Percentiles rank a stretch among this genome's conserved stretches.
Conservation (phyloP, 2,329 filamentous ascomycete genomes). For the Teratosphaeriaceae sp. region DNA sequence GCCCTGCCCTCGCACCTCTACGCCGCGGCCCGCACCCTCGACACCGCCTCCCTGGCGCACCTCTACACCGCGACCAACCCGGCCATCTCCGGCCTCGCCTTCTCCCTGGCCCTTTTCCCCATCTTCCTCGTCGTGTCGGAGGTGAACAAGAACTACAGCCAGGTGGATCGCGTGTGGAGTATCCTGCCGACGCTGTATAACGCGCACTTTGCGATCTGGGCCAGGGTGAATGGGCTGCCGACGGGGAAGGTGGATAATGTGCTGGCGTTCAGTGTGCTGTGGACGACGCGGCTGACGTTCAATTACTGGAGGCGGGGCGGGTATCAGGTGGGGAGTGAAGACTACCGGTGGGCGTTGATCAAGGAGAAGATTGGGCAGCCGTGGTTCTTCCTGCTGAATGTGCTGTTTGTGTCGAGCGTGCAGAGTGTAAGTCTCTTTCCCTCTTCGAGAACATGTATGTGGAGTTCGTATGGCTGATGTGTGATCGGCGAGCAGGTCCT, state of each 20-base stretch:
- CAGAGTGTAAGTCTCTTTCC: slow-evolving; percentile 57
- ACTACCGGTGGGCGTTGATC: slow-evolving; percentile 86
- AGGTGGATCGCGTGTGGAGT: slow-evolving; percentile 90
- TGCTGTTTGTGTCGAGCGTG: slow-evolving; percentile 77
- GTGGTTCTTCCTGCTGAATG: slow-evolving; percentile 77
- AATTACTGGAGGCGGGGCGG: slow-evolving; percentile 97
- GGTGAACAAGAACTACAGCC: slow-evolving; percentile 90
- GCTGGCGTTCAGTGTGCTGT: slow-evolving; percentile 62
- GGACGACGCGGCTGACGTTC: slow-evolving; percentile 69
- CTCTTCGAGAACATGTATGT: too few species aligned
- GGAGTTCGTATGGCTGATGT: too few species aligned
- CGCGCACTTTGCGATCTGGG: slow-evolving; percentile 77
- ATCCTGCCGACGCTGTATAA: slow-evolving; percentile 83
- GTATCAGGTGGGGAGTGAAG: slow-evolving; percentile 81
- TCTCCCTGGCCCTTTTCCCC: slow-evolving; percentile 63
- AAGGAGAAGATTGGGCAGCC: slow-evolving; percentile 56
- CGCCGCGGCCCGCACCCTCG: slow-evolving; percentile 49
- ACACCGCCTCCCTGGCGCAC: slow-evolving; percentile 55
- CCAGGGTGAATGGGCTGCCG: slow-evolving; percentile 64
- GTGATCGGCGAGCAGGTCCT: too few species aligned
- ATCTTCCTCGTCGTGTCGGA: slow-evolving; percentile 73
- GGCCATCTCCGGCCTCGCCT: slow-evolving; percentile 64
- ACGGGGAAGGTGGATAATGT: slow-evolving; percentile 67
- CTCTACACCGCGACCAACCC: slow-evolving; percentile 85
- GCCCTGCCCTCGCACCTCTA: slow-evolving; percentile 35